Evolutionary conservation across 306 rosid species (phyloP), one percentile per base, ranked within the genome.

Genomic region (Fragaria iinumae): DNA sequence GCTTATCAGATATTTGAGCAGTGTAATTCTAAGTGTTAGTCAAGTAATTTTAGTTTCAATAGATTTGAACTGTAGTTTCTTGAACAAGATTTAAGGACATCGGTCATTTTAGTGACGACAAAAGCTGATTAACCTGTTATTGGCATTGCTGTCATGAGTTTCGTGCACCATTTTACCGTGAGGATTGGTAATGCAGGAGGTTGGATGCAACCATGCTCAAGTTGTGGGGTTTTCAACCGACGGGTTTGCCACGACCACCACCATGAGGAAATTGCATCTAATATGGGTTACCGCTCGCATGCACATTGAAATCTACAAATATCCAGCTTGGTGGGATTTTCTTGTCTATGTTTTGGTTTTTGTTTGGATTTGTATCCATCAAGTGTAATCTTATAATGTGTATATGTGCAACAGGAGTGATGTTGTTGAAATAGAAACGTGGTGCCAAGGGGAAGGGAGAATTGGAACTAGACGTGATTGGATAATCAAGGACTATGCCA

Each of bases 281-380:
- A 95, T 95, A 78, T 95, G 99, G 98, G 99, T 95, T 65, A 90
- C 99, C 48, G 97, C 99, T 72, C 97, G 97, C 56, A 95, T 95
- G 99, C 99, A 95, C 82, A 92, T 95, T 71, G 97, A 95, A 87
- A 86, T 95, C 87, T 95, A 89, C 87, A 95, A 87, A 79, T 95
- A 95, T 83, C 97, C 99, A 64, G 96, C 97, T 74, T 92, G 97
- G 99, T 95, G 63, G 52, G 87, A 67, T 62, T 75, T 38, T 76
- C 32, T 82, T 84, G 6, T 74, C 6, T 32, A 65, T 0, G n/a
- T 39, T 75, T 5, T 16, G 25, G 41, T 67, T 71, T n/a, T 74
- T 8, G 3, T 71, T 77, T 57, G 72, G 41, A 73, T 74, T 63
- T 74, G 13, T 73, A 9, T 63, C 71, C 2, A 9, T 16, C 6